A percentile compares a stretch with the other conserved stretches of the same genome.
phyloP scores from a whole-genome alignment of 75 land plant species.

The Pseudotsuga menziesii region DNA sequence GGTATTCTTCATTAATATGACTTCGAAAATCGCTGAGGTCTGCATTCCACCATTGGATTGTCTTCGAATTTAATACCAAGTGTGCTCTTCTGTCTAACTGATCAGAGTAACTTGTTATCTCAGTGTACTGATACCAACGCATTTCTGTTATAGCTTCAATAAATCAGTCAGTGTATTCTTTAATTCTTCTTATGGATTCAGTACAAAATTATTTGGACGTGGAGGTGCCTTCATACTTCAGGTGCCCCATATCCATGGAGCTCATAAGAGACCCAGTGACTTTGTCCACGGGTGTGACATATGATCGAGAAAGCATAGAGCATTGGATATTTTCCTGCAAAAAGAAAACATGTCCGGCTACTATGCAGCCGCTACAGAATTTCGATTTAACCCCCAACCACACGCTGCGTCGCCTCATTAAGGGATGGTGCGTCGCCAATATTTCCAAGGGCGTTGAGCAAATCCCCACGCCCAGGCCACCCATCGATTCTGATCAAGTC shows the following conservation, averaged over 20 bases:
- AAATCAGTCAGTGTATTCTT: too few relatives aligned
- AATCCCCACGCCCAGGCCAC: not conserved
- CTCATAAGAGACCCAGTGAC: not conserved
- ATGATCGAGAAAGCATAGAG: slow-evolving; percentile 40
- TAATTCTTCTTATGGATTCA: too few relatives aligned
- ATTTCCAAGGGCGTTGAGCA: not conserved
- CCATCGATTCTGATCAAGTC: not conserved
- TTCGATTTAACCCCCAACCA: slow-evolving; percentile 41
- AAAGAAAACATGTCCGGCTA: slow-evolving; percentile 48
- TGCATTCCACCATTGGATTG: too few relatives aligned
- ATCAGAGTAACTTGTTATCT: too few relatives aligned
- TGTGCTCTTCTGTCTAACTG: too few relatives aligned
- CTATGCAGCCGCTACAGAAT: slow-evolving; percentile 32
- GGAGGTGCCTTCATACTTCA: not conserved
- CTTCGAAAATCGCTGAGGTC: too few relatives aligned
- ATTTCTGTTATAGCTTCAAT: too few relatives aligned
- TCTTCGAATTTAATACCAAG: too few relatives aligned
- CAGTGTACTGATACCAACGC: too few relatives aligned
- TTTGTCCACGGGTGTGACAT: not conserved
- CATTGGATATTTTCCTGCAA: slow-evolving; percentile 33
- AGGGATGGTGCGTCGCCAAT: slow-evolving; percentile 10
- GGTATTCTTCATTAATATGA: too few relatives aligned
- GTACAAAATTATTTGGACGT: not conserved
- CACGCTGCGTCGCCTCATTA: slow-evolving; percentile 39
- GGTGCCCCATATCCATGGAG: not conserved